Conservation (phyloP, 2,329 filamentous ascomycete species). For the Xylariales sp. region DNA sequence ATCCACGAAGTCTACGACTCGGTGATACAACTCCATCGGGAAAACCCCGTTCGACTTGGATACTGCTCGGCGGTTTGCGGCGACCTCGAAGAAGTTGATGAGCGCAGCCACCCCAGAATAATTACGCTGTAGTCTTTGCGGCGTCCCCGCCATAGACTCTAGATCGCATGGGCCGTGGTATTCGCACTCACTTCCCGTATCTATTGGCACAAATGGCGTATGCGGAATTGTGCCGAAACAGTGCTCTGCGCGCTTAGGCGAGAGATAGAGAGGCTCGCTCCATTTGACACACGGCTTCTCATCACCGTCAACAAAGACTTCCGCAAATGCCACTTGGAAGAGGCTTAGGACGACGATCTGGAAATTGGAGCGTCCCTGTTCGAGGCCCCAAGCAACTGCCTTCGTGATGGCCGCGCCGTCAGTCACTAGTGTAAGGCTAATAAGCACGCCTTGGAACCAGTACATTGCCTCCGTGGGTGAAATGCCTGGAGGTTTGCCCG, state of each 20-base stretch:
- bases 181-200: too few species aligned
- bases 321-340: constrained; percentile 40
- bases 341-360: constrained; percentile 39
- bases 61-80: constrained; percentile 29
- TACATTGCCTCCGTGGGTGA: constrained; percentile 24
- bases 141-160: neutral
- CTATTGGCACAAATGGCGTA: too few species aligned
- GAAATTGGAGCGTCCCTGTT: constrained; percentile 37
- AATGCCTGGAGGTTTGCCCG: constrained; percentile 18
- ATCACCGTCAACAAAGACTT: constrained; percentile 31
- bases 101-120: constrained; percentile 40
- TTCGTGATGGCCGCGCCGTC: constrained; percentile 35
- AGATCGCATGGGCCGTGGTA: too few species aligned
- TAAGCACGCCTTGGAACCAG: constrained; percentile 25
- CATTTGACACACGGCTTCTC: constrained; percentile 29
- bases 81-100: constrained; percentile 42
- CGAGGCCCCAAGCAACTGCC: constrained; percentile 37
- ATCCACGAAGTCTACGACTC: constrained; percentile 39
- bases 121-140: constrained; percentile 15
- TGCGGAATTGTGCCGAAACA: constrained; percentile 6
- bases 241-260: constrained; percentile 30
- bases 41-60: constrained; percentile 29
- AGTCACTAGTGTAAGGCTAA: constrained; percentile 24
- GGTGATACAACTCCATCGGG: constrained; percentile 35
- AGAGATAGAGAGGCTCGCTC: constrained; percentile 34